Percentiles rank a stretch among this genome's conserved stretches.
Conservation (phyloP, 805 yeast species). For the Kuraishia ogatae region DNA sequence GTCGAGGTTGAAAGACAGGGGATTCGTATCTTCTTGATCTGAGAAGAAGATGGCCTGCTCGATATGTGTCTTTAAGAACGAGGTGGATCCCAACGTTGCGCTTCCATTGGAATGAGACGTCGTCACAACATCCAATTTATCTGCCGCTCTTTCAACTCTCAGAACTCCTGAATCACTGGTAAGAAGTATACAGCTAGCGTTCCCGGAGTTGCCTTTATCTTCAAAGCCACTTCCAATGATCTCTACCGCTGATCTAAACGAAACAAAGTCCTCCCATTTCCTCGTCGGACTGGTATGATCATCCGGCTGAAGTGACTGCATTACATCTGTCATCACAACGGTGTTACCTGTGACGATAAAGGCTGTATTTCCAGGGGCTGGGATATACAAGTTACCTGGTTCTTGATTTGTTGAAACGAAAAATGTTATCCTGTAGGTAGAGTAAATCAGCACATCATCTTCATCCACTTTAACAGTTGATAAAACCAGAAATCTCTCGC, state of each 20-base stretch:
- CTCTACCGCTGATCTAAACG: constrained; percentile 41
- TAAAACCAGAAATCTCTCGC: constrained; percentile 33
- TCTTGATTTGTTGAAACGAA: constrained; percentile 22
- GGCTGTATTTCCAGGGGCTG: constrained; percentile 46
- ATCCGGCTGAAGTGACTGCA: constrained; percentile 26
- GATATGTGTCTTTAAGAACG: constrained; percentile 56
- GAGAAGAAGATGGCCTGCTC: constrained; percentile 78
- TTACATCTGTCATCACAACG: constrained; percentile 57
- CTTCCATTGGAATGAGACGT: neutral
- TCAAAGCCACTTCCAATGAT: constrained; percentile 49
- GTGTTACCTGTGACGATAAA: constrained; percentile 52
- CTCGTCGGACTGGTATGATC: constrained; percentile 18
- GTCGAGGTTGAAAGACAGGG: constrained; percentile 32
- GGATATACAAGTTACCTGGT: constrained; percentile 44
- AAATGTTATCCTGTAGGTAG: constrained; percentile 59
- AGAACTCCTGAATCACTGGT: constrained; percentile 55
- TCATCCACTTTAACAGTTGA: constrained; percentile 44
- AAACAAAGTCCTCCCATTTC: constrained; percentile 78
- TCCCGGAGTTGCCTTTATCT: constrained; percentile 1
- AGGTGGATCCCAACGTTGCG: neutral
- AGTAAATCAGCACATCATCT: constrained; percentile 44
- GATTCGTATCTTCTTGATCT: constrained; percentile 23
- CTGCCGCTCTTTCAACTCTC: constrained; percentile 40
- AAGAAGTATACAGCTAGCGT: constrained; percentile 19
- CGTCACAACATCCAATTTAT: constrained; percentile 9